Conservation (phyloP, 2,329 filamentous ascomycete genomes). For the Penicillium sp. region DNA sequence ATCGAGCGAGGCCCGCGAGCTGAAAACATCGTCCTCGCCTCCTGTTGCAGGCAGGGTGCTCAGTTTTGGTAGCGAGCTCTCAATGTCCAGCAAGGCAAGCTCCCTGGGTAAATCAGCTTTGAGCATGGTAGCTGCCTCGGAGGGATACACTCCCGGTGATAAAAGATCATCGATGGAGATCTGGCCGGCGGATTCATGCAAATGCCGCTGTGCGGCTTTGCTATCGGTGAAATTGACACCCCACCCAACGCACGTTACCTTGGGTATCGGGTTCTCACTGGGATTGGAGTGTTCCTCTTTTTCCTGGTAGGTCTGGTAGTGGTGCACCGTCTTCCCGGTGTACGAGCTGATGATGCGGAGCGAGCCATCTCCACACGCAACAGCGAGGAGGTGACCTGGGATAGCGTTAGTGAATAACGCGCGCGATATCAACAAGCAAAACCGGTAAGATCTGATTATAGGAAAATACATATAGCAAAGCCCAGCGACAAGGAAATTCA, state of each 20-base stretch:
- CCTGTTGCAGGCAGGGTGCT: conserved; percentile 65
- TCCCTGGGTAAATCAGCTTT: conserved; percentile 66
- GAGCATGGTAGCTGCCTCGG: conserved; percentile 35
- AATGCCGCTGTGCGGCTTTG: conserved; percentile 42
- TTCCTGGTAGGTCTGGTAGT: conserved; percentile 49
- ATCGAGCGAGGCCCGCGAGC: conserved; percentile 66
- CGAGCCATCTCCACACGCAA: conserved; percentile 78
- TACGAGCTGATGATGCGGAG: conserved; percentile 75
- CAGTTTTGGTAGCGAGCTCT: conserved; percentile 71
- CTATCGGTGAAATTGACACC: conserved; percentile 55
- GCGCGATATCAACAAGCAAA: neutral
- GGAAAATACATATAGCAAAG: neutral
- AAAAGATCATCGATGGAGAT: conserved; percentile 44
- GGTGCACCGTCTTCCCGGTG: conserved; percentile 75
- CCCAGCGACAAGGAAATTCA: neutral
- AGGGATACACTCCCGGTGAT: conserved; percentile 36
- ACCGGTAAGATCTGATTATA: neutral
- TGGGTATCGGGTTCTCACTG: conserved; percentile 11
- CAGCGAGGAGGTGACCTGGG: conserved; percentile 65
- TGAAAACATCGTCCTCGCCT: conserved; percentile 66
- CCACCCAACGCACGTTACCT: conserved; percentile 53
- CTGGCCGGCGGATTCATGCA: conserved; percentile 34
- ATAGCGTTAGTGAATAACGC: neutral
- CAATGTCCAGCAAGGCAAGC: conserved; percentile 71
- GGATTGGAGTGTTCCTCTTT: conserved; percentile 8